Percentiles rank a stretch among this genome's conserved stretches.
These are phyloP conservation scores for Globisporangium mamillatum DNA, from an alignment of 352 stramenopile genomes.

Conservation along the genomic window DNA sequence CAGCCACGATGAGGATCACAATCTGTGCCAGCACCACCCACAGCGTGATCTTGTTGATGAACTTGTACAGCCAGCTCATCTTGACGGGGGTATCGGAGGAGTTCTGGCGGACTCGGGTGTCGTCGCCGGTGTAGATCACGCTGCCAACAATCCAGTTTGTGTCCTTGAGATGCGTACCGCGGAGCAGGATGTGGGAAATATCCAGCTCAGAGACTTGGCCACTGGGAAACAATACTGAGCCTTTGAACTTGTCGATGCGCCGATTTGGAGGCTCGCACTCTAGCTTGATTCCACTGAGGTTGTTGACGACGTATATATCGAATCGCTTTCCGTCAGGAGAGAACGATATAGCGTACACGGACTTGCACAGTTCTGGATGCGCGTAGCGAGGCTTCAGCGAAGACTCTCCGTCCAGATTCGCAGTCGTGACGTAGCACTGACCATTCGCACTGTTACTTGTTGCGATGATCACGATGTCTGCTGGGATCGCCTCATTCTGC, in stretches of 20 bases:
- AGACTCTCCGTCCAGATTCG: conserved; percentile 87
- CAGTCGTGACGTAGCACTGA: conserved; percentile 81
- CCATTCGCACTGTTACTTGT: conserved; percentile 44
- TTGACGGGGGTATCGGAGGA: conserved; percentile 73
- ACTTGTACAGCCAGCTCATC: conserved; percentile 59
- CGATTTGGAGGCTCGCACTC: conserved; percentile 51
- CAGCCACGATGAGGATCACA: conserved; percentile 43
- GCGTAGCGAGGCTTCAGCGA: conserved; percentile 82
- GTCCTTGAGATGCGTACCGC: conserved; percentile 68
- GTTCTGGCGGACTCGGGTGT: conserved; percentile 87
- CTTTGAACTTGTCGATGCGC: conserved; percentile 82
- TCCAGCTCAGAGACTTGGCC: conserved; percentile 36
- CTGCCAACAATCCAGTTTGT: conserved; percentile 68
- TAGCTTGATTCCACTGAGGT: conserved; percentile 20
- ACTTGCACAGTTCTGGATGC: conserved; percentile 32
- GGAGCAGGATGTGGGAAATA: conserved; percentile 69
- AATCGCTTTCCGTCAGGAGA: conserved; percentile 26
- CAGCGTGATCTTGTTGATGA: conserved; percentile 84
- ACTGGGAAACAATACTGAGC: conserved; percentile 41
- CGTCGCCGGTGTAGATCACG: conserved; percentile 85
- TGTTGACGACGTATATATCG: conserved; percentile 11
- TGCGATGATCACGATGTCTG: conserved; percentile 67
- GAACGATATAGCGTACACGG: conserved; percentile 22
- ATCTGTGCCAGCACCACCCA: conserved; percentile 73
- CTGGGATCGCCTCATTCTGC: conserved; percentile 70